phyloP scores from a whole-genome alignment of 306 rosid genomes.

The Quercus gilva region DNA sequence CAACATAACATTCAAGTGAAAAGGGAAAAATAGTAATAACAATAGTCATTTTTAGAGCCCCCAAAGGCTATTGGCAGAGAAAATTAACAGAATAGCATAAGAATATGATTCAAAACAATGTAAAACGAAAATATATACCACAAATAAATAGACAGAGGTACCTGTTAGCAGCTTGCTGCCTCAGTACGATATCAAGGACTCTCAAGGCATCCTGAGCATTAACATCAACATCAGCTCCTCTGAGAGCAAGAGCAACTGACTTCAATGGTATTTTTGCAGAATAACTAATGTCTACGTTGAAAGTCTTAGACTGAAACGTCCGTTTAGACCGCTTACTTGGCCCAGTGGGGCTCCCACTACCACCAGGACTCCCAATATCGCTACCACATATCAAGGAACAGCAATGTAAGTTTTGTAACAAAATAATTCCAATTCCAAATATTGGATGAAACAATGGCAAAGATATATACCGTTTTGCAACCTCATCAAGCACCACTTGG shows the following conservation, averaged over 20 bases:
- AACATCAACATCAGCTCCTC: conserved; percentile 50
- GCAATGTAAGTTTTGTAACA: conserved; percentile 22
- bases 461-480: conserved; percentile 48
- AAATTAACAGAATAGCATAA: background rate
- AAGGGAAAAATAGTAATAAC: no score
- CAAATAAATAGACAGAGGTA: conserved; percentile 26
- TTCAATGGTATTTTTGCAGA: conserved; percentile 67
- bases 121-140: conserved; percentile 3
- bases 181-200: conserved; percentile 67
- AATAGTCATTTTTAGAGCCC: no score
- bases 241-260: conserved; percentile 42
- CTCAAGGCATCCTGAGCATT: conserved; percentile 64
- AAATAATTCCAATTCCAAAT: conserved; percentile 11
- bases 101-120: conserved; percentile 16
- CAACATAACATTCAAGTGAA: background rate
- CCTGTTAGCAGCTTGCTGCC: conserved; percentile 89
- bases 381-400: conserved; percentile 27
- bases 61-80: no score
- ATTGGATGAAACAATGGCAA: background rate
- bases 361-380: conserved; percentile 39
- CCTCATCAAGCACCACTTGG: conserved; percentile 70
- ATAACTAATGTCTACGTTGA: conserved; percentile 55
- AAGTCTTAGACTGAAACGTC: conserved; percentile 53
- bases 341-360: conserved; percentile 35
- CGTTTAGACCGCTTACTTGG: conserved; percentile 51